Percentiles rank a stretch among this genome's conserved stretches.
These are phyloP conservation scores for Emericellopsis cladophorae DNA, from an alignment of 2,329 filamentous ascomycete species.

Conservation along the genomic window DNA sequence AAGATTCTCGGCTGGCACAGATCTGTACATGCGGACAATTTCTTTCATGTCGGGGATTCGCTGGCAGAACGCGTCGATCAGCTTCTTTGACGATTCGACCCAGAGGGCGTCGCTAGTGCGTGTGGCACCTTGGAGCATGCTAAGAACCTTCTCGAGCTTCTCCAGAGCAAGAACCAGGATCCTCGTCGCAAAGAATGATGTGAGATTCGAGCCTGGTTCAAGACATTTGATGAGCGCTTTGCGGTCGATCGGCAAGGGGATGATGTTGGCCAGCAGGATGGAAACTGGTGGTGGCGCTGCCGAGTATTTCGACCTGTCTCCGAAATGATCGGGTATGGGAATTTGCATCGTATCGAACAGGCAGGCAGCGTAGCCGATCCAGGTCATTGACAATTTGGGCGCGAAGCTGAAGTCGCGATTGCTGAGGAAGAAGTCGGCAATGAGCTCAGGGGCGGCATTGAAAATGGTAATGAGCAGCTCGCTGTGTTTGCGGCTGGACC, in stretches of 20 bases:
- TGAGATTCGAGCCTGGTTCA: conserved; percentile 62
- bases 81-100: conserved; percentile 53
- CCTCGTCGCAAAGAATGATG: conserved; percentile 74
- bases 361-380: conserved; percentile 88
- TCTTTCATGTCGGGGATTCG: conserved; percentile 75
- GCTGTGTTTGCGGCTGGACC: conserved; percentile 68
- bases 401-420: conserved; percentile 77
- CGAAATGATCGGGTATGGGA: conserved; percentile 60
- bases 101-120: conserved; percentile 27
- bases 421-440: conserved; percentile 75
- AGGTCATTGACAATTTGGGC: conserved; percentile 82
- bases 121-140: conserved; percentile 38
- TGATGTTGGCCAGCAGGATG: conserved; percentile 71
- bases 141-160: conserved; percentile 57
- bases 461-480: conserved; percentile 76
- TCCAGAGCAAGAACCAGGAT: conserved; percentile 67
- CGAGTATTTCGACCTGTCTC: conserved; percentile 45
- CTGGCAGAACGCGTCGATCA: conserved; percentile 64
- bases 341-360: conserved; percentile 71
- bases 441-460: conserved; percentile 67
- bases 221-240: conserved; percentile 71
- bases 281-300: conserved; percentile 67
- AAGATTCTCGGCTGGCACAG: conserved; percentile 52
- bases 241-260: conserved; percentile 71
- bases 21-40: conserved; percentile 60